Evolutionary conservation across 164 flowering plant species (phyloP), one percentile per base, ranked within the genome.

Genomic region (Berberis vulgaris): DNA sequence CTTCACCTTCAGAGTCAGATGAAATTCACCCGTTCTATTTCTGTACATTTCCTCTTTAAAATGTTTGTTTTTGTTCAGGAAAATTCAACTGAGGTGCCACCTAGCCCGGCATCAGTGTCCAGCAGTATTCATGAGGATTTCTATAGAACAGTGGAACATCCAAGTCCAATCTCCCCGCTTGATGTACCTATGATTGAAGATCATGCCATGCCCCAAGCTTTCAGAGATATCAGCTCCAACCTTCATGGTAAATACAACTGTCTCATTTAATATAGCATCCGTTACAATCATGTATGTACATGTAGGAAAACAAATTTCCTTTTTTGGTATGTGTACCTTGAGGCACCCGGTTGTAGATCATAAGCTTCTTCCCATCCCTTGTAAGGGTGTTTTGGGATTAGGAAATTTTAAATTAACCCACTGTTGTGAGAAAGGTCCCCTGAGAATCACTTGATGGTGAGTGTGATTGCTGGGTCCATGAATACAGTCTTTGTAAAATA

Each of bases 21-120:
- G 46, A 26, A 7, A 7, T 45, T 60, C 1, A 60, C 2, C 26
- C 26, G 4, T 1, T 43, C 46, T 45, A 2, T 60, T 7, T 3
- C 2, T 7, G 59, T 38, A 26, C 7, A 8, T 9, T 55, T 53
- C 50, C 6, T 44, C 43, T 72, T 42, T 57, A 63, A 62, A 38
- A 54, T 65, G 4, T 45, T 41, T 56, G 53, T 45, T 57, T 38
- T 61, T 58, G 42, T 62, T 43, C 63, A 91, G 99, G 97, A 91
- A 67, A 89, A 91, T 73, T 83, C 84, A 42, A 91, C 99, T 55
- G 99, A 94, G 78, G 96, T 91, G 69, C 99, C 99, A 60, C 97
- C 99, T 3, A 94, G 96, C 73, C 99, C 99, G 70, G 97, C 93
- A 73, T 94, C 97, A 42, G 79, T 89, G 57, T 89, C 90, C 77